Evolutionary conservation across 768 basidiomycete species (phyloP).

Genomic region (Podaxis sp.): DNA sequence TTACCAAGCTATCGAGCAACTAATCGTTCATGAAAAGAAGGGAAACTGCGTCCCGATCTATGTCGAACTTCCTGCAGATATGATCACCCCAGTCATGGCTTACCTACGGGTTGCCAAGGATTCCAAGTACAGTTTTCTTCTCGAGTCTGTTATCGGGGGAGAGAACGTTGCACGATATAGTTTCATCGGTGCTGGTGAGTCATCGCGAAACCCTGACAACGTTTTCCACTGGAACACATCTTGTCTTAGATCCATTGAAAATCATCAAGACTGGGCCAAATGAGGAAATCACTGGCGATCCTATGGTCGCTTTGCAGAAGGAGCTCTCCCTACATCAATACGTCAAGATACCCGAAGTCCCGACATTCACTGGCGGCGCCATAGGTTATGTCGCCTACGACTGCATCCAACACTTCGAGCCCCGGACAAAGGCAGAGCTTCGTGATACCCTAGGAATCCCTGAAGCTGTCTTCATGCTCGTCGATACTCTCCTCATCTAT

Average conservation of each 20-base stretch:
- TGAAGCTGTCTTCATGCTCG: constrained; percentile 95
- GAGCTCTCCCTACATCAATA: constrained; percentile 88
- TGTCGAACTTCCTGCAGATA: constrained; percentile 91
- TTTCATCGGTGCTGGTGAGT: constrained; percentile 91
- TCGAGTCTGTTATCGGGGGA: constrained; percentile 90
- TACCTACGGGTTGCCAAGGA: constrained; percentile 92
- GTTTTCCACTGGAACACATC: background rate
- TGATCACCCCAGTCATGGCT: constrained; percentile 95
- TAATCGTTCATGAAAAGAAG: constrained; percentile 76
- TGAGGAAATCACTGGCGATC: constrained; percentile 85
- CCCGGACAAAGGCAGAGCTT: constrained; percentile 78
- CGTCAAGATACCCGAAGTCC: constrained; percentile 86
- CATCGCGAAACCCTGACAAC: background rate
- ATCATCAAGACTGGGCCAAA: constrained; percentile 85
- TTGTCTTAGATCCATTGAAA: constrained; percentile 81
- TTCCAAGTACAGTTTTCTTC: constrained; percentile 90
- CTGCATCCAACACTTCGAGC: constrained; percentile 95
- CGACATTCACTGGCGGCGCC: constrained; percentile 95
- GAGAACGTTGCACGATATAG: constrained; percentile 93
- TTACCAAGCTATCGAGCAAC: constrained; percentile 69
- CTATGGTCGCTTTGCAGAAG: constrained; percentile 78
- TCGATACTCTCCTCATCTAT: constrained; percentile 93
- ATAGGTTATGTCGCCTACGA: constrained; percentile 98
- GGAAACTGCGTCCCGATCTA: constrained; percentile 95
- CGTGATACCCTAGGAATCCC: constrained; percentile 85